Evolutionary conservation across 352 stramenopile species (phyloP).

Genomic region (Globisporangium nodosum): DNA sequence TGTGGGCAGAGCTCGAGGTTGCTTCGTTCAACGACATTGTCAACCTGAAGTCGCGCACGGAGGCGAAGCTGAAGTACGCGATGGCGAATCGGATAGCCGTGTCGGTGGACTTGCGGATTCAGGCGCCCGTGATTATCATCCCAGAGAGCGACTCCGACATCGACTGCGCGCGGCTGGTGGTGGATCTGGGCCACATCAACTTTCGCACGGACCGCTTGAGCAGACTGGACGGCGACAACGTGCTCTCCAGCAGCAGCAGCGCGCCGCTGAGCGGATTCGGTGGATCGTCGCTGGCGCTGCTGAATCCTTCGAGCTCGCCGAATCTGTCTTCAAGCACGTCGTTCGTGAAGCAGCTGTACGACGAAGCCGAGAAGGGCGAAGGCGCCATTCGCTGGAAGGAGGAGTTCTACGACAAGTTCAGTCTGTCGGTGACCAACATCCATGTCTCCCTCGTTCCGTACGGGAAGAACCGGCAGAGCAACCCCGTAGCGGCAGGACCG

Average conservation of each 20-base stretch:
- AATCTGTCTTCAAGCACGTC: conserved; percentile 51
- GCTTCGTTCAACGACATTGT: conserved; percentile 88
- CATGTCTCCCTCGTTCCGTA: conserved; percentile 79
- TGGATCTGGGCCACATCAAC: conserved; percentile 82
- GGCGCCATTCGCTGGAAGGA: conserved; percentile 86
- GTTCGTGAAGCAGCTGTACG: conserved; percentile 83
- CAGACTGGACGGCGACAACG: conserved; percentile 58
- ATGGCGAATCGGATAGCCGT: conserved; percentile 84
- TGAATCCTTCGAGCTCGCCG: conserved; percentile 36
- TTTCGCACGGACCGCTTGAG: conserved; percentile 81
- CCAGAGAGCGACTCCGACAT: conserved; percentile 77
- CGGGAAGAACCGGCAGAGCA: conserved; percentile 26
- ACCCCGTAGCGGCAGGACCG: conserved; percentile 16
- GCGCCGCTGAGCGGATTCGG: conserved; percentile 22
- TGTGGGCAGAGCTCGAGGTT: conserved; percentile 86
- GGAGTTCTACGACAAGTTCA: conserved; percentile 90
- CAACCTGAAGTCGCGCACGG: conserved; percentile 82
- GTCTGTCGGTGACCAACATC: conserved; percentile 73
- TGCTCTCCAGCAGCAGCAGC: conserved; percentile 22
- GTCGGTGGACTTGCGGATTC: conserved; percentile 75
- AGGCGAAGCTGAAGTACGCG: conserved; percentile 87
- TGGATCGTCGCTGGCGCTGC: conserved; percentile 34
- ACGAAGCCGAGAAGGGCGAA: conserved; percentile 81
- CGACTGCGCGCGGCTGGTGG: conserved; percentile 67
- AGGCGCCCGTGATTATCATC: conserved; percentile 82